phyloP scores from a whole-genome alignment of 257 asterid genomes.

The Dorcoceras hygrometricum region DNA sequence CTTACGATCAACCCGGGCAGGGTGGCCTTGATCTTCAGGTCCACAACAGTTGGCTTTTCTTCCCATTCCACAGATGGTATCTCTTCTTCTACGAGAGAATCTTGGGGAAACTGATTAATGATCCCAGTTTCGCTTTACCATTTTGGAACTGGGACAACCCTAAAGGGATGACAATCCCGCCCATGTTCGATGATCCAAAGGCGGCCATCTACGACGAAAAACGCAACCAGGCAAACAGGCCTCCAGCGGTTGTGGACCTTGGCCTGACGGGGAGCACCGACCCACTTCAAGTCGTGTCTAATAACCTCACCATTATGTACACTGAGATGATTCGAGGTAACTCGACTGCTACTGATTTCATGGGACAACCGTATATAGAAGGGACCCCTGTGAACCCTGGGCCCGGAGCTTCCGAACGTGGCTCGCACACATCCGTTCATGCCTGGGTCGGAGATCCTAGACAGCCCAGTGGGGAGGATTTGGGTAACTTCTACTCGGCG shows the following conservation, averaged over 20 bases:
- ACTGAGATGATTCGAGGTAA: conserved; percentile 18
- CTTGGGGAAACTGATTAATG: conserved; percentile 4
- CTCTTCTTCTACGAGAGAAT: conserved; percentile 27
- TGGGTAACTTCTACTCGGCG: background rate
- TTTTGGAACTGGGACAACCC: background rate
- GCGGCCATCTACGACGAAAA: conserved; percentile 22
- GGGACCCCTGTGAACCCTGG: conserved; percentile 18
- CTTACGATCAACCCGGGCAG: conserved; percentile 17
- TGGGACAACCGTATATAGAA: conserved; percentile 21
- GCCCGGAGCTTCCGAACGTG: conserved; percentile 22
- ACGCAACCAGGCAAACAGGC: conserved; percentile 18
- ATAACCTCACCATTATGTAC: conserved; percentile 18
- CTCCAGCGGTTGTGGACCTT: conserved; percentile 18
- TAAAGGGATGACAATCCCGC: conserved; percentile 20
- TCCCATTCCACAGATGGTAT: conserved; percentile 29
- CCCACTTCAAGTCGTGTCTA: conserved; percentile 1
- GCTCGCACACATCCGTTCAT: conserved; percentile 12
- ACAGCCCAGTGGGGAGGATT: background rate
- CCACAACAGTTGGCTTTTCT: conserved; percentile 23
- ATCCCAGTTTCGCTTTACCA: background rate
- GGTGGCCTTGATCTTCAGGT: conserved; percentile 12
- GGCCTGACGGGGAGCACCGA: conserved; percentile 10
- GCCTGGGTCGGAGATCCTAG: background rate
- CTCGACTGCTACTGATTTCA: conserved; percentile 11
- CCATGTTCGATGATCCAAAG: background rate